Evolutionary conservation across 768 basidiomycete genomes (phyloP).

Genomic region (Peribolospora kevripleyi): DNA sequence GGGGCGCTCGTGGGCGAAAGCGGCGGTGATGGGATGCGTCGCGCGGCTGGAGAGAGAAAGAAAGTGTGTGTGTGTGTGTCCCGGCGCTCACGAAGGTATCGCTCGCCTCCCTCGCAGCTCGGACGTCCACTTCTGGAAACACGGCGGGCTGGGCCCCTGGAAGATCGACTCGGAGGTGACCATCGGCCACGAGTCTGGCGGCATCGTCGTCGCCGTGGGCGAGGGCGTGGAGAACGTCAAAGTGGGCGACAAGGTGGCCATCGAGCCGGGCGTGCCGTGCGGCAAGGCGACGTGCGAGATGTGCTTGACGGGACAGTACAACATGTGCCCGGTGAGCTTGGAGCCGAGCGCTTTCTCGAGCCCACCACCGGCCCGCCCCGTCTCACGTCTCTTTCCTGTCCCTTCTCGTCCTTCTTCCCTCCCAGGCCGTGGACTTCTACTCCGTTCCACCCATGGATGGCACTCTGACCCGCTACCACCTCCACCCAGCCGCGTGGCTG

Average conservation of each 20-base stretch:
- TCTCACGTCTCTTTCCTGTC: background rate
- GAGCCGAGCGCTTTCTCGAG: background rate
- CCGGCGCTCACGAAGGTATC: background rate
- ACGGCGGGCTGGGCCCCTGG: conserved; percentile 18
- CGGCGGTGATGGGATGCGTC: no score
- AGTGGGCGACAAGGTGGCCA: conserved; percentile 18
- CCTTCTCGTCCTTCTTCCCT: background rate
- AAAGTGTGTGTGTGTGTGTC: background rate
- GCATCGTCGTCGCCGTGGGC: conserved; percentile 20
- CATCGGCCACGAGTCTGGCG: conserved; percentile 20
- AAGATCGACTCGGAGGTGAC: conserved; percentile 16
- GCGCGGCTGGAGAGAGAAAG: no score
- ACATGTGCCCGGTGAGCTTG: conserved; percentile 17
- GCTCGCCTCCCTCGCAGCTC: background rate
- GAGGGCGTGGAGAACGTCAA: conserved; percentile 15
- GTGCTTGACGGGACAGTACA: conserved; percentile 22
- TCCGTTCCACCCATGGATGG: conserved; percentile 23
- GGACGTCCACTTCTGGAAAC: conserved; percentile 13
- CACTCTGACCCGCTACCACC: conserved; percentile 13
- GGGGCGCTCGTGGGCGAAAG: no score
- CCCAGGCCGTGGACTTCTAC: conserved; percentile 22
- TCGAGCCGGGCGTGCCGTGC: conserved; percentile 19
- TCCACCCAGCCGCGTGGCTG: conserved; percentile 21
- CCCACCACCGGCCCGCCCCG: background rate
- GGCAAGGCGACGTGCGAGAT: conserved; percentile 18